Evolutionary conservation across 108 stramenopile genomes (phyloP), one percentile per base, ranked within the genome.

Genomic region (Discostella pseudostelligera): DNA sequence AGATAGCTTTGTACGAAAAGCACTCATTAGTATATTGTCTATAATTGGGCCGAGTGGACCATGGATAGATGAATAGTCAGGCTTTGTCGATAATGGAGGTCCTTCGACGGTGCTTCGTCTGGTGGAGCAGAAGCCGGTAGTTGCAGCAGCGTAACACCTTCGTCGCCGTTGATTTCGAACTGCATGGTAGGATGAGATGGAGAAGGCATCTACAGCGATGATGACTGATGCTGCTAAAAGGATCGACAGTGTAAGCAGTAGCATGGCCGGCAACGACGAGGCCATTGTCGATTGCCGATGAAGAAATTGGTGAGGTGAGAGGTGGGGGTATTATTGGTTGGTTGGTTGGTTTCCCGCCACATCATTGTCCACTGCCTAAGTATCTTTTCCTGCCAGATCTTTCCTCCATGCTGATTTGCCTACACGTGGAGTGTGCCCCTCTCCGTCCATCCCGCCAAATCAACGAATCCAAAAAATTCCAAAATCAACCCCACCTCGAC

Each of bases 41-140:
- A 88, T 22, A 0, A 53, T 29, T 17, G 70, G 53, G 11, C 91
- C 91, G 10, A 93, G 56, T 2, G 91, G 91, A 0, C 91, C 91
- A 51, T 83, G 81, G 35, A 89, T 89, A 4, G 69, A 59, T 9
- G 63, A 72, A 62, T 93, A 93, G 53, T 89, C 87, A 16, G 90
- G 90, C 59, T 86, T 86, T 12, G 83, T 83, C 0, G 76, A 82
- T 10, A 71, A 25, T 24, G 82, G 62, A 35, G 90, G 90, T 39
- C 87, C 90, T 50, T 69, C 42, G 8, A 85, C 76, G 26, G 69
- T 69, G 12, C 25, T 47, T 3, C 25, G 12, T 57, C 55, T 67
- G 0, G 21, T 21, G 62, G 25, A 16, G 28, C 32, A 3, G n/a
- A n/a, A n/a, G n/a, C n/a, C n/a, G n/a, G n/a, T n/a, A 25, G 44